Evolutionary conservation across 2,329 filamentous ascomycete genomes (phyloP).

Genomic region (Basipetospora sp.): DNA sequence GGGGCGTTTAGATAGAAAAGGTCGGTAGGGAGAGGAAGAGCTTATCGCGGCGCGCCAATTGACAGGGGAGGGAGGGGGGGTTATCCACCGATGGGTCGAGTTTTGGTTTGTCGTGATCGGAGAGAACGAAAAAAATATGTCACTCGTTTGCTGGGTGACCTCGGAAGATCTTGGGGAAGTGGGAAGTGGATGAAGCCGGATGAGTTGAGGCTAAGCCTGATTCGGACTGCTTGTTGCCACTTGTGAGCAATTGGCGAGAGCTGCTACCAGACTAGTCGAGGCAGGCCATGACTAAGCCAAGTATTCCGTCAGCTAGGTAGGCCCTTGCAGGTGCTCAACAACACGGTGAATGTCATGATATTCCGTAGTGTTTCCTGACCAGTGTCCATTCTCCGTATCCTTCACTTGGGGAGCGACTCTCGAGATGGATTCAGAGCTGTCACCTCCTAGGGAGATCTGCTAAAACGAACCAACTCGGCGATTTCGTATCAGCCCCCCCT

Average conservation of each 20-base stretch:
- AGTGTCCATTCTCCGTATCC: too few relatives aligned
- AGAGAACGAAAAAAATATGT: constrained; percentile 29
- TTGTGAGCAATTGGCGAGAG: background rate
- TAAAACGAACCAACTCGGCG: too few relatives aligned
- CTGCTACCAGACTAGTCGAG: background rate
- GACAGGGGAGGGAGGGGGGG: constrained; percentile 15
- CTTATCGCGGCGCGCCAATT: constrained; percentile 18
- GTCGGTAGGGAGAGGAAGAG: constrained; percentile 2
- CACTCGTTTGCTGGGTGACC: constrained; percentile 13
- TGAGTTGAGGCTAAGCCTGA: constrained; percentile 3
- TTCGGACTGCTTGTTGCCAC: constrained; percentile 1
- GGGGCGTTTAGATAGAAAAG: too few relatives aligned
- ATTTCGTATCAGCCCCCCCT: too few relatives aligned
- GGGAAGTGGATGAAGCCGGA: background rate
- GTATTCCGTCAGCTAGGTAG: too few relatives aligned
- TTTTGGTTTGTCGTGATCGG: background rate
- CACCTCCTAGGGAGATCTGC: too few relatives aligned
- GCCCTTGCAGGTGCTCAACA: too few relatives aligned
- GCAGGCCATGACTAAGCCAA: too few relatives aligned
- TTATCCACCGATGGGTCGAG: background rate
- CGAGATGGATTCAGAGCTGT: too few relatives aligned
- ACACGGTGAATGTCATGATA: too few relatives aligned
- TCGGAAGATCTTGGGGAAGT: constrained; percentile 25
- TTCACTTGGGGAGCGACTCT: too few relatives aligned
- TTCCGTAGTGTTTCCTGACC: too few relatives aligned